Percentiles rank a stretch among this genome's conserved stretches.
These are phyloP conservation scores for Penicillium sp. DNA, from an alignment of 2,329 filamentous ascomycete genomes.

Conservation along the genomic window DNA sequence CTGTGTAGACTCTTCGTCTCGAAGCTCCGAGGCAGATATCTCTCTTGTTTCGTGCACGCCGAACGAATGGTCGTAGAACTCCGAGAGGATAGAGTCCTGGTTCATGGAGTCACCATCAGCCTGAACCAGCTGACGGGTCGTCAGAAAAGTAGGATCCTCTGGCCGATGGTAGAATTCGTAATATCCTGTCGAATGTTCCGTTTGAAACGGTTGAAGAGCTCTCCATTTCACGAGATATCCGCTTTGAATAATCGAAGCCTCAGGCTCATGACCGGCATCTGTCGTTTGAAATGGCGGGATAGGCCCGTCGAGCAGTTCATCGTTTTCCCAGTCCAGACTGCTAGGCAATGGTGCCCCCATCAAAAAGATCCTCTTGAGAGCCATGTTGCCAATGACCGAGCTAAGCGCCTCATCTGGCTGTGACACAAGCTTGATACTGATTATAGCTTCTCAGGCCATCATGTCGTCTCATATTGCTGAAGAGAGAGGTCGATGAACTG, in stretches of 20 bases:
- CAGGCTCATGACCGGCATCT: slow-evolving; percentile 8
- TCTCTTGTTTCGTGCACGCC: slow-evolving; percentile 63
- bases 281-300: slow-evolving; percentile 35
- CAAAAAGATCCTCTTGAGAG: slow-evolving; percentile 50
- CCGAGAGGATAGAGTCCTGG: slow-evolving; percentile 51
- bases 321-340: slow-evolving; percentile 58
- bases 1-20: slow-evolving; percentile 25
- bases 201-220: slow-evolving; percentile 27
- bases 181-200: slow-evolving; percentile 9
- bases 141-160: slow-evolving; percentile 33
- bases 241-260: slow-evolving; percentile 9
- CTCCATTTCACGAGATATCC: slow-evolving; percentile 32
- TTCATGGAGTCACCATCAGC: slow-evolving; percentile 12
- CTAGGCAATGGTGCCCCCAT: slow-evolving; percentile 63
- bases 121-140: slow-evolving; percentile 32
- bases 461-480: not conserved
- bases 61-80: slow-evolving; percentile 79
- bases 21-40: slow-evolving; percentile 26
- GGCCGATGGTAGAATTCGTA: slow-evolving; percentile 15
- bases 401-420: not conserved
- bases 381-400: slow-evolving; percentile 25
- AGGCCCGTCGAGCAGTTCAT: slow-evolving; percentile 54
- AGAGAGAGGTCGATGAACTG: not conserved
- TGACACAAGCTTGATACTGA: not conserved
- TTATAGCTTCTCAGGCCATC: not conserved